These are phyloP conservation scores for Gastrolobium villosum DNA, from an alignment of 306 rosid genomes.

Conservation along the genomic window DNA sequence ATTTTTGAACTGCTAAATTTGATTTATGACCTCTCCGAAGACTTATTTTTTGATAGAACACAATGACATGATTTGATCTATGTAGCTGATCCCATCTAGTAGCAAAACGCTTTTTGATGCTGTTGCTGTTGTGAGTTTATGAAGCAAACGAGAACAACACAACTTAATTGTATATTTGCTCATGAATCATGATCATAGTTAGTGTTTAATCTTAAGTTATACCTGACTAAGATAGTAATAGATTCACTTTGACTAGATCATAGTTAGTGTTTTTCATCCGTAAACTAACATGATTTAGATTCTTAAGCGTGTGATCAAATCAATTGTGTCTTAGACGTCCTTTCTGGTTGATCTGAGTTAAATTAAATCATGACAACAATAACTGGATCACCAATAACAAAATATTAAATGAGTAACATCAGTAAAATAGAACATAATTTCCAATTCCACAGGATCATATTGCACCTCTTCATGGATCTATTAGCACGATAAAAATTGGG, in stretches of 20 bases:
- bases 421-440: background rate
- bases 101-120: too few relatives aligned
- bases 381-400: too few relatives aligned
- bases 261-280: background rate
- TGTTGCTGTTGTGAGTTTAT: conserved; percentile 5
- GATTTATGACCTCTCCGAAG: background rate
- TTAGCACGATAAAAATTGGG: background rate
- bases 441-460: background rate
- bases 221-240: background rate
- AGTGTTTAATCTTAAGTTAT: too few relatives aligned
- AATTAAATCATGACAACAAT: background rate
- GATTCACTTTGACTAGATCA: background rate
- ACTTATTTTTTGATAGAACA: background rate
- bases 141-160: background rate
- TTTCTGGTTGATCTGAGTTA: background rate
- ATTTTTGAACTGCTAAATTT: conserved; percentile 1
- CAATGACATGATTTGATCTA: background rate
- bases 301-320: background rate
- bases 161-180: conserved; percentile 14
- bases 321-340: background rate
- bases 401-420: too few relatives aligned
- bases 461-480: background rate
- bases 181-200: background rate
- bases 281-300: background rate
- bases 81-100: too few relatives aligned